Base-by-base conservation (phyloP, 768 basidiomycete genomes). In the Collybiopsis confluens region DNA sequence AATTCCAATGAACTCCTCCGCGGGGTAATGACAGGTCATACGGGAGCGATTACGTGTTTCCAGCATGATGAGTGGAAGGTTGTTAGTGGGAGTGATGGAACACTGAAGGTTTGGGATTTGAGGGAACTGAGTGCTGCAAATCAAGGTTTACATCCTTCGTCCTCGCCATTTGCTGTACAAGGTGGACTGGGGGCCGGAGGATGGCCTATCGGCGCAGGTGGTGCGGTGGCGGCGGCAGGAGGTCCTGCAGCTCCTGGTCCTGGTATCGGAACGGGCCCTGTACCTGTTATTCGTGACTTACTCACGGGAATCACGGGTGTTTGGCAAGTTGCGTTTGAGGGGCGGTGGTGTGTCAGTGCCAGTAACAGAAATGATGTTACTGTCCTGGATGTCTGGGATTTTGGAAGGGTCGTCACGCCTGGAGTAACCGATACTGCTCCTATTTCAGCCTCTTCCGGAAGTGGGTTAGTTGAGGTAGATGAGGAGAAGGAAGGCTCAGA, bases 41-140 rank as follows among this genome's bases (percentile, higher is more conserved):
- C 88, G 5, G 96, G 95, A 20, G 94, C 96, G n/a, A 98, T 99
- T 60, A 98, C 97, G 16, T 99, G 96, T 72, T 98, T 98, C 78
- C 93, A 96, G 68, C 94, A 97, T 60, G 96, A 98, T 67, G 95
- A 98, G 66, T 92, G 91, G 76, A 98, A 97, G 66, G 92, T 98
- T 42, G 79, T 99, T 26, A 92, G 89, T 62, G 96, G 96, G 11
- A 91, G 89, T 13, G 97, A 98, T 61, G 97, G 97, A 15, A 92
- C 90, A 55, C 77, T 99, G 61, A 98, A 98, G 77, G 90, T 98
- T 86, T 99, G 97, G 97, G 90, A 98, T 66, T 79, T 96, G 56
- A 74, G 86, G 35, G 90, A 94, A 52, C 27, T 46, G 8, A 46
- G 33, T 11, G 27, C 20, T 46, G 16, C 45, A 4, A 46, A 46